A percentile compares a stretch with the other conserved stretches of the same genome.
These are phyloP conservation scores for Coemansia sp. DNA, from an alignment of 192 early-diverging fungal genomes.

Conservation along the genomic window DNA sequence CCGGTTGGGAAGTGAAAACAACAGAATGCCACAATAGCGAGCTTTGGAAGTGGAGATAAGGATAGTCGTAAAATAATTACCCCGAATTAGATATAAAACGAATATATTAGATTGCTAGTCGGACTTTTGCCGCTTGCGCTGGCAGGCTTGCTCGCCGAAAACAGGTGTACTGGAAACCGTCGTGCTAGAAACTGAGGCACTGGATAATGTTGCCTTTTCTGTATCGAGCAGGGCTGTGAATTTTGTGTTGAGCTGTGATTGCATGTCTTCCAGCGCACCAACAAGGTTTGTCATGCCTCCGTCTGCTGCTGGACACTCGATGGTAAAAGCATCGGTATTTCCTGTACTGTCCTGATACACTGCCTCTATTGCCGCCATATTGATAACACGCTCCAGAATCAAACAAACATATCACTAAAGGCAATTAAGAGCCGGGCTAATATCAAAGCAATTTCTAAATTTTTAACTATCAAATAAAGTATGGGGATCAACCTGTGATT, in stretches of 20 bases:
- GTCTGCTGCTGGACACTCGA: constrained; percentile 1
- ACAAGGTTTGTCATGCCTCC: constrained; percentile 12
- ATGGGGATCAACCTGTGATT: no score
- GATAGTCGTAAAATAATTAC: not conserved
- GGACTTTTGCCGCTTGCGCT: constrained; percentile 6
- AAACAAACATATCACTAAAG: no score
- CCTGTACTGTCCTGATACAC: constrained; percentile 13
- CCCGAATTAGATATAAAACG: no score
- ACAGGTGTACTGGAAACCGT: not conserved
- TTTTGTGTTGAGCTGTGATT: constrained; percentile 29
- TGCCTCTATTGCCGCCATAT: constrained; percentile 14
- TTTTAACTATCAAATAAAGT: no score
- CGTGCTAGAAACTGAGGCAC: not conserved
- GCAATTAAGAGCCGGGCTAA: no score
- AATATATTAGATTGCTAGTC: not conserved
- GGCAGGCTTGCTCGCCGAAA: not conserved
- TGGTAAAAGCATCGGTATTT: constrained; percentile 10
- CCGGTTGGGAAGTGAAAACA: not conserved
- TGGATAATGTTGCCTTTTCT: constrained; percentile 15
- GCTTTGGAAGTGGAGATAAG: not conserved
- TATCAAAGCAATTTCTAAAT: no score
- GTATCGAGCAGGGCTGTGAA: constrained; percentile 30
- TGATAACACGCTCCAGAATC: not conserved
- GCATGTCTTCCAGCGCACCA: constrained; percentile 19
- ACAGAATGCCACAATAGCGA: not conserved